A percentile compares a stretch with the other conserved stretches of the same genome.
These are phyloP conservation scores for Aspergillus sp. DNA, from an alignment of 2,329 filamentous ascomycete species.

Conservation along the genomic window DNA sequence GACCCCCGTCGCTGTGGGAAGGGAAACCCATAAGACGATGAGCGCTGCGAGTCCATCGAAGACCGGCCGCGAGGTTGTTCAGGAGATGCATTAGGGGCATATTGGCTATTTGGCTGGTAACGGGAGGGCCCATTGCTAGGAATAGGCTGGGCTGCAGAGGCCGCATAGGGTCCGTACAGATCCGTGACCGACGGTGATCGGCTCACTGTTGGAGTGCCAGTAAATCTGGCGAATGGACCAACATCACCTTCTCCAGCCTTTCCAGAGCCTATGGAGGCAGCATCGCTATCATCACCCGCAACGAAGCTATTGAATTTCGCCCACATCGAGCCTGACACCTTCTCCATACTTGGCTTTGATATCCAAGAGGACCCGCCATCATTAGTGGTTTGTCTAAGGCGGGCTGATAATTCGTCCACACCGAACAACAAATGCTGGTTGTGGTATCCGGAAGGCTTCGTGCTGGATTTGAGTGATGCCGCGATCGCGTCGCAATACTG, in stretches of 20 bases:
- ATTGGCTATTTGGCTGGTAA: slow-evolving; percentile 44
- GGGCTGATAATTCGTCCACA: slow-evolving; percentile 78
- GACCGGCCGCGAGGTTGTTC: slow-evolving; percentile 50
- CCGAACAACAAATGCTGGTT: slow-evolving; percentile 69
- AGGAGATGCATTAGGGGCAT: slow-evolving; percentile 50
- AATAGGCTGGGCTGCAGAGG: slow-evolving; percentile 31
- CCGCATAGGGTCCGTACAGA: slow-evolving; percentile 62
- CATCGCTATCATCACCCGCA: slow-evolving; percentile 78
- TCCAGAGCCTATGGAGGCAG: slow-evolving; percentile 55
- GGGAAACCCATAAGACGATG: slow-evolving; percentile 34
- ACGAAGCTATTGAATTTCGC: slow-evolving; percentile 96
- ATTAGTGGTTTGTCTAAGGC: slow-evolving; percentile 80
- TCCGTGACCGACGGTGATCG: slow-evolving; percentile 73
- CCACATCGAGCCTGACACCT: slow-evolving; percentile 86
- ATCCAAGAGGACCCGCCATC: slow-evolving; percentile 85
- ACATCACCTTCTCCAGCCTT: slow-evolving; percentile 58
- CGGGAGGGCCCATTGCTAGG: slow-evolving; percentile 35
- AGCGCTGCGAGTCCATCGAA: slow-evolving; percentile 48
- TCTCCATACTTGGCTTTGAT: slow-evolving; percentile 91
- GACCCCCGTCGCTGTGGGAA: slow-evolving; percentile 36
- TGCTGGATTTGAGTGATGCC: slow-evolving; percentile 72
- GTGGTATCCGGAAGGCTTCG: slow-evolving; percentile 82
- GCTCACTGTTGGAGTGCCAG: slow-evolving; percentile 71
- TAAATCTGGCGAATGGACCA: slow-evolving; percentile 79
- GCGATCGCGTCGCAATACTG: slow-evolving; percentile 87